A percentile compares a stretch with the other conserved stretches of the same genome.
Evolutionary conservation across 306 rosid species (phyloP).

Genomic region (Lagenaria siceraria): DNA sequence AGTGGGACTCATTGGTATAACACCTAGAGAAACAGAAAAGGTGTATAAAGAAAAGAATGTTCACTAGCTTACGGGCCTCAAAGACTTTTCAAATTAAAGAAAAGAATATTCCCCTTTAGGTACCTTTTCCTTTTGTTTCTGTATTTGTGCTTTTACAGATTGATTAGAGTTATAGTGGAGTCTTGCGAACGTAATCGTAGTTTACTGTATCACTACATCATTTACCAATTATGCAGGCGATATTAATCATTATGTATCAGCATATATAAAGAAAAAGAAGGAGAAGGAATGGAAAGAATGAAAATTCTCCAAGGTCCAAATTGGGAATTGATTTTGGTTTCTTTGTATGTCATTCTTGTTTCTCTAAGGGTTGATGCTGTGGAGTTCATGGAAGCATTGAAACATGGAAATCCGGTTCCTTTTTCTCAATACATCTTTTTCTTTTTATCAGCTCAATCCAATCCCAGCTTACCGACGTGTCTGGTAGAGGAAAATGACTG

Average conservation of each 20-base stretch:
- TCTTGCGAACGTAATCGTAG: not conserved
- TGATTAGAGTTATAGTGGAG: not conserved
- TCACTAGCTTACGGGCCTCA: not conserved
- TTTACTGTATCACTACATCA: not conserved
- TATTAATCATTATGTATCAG: too few species aligned
- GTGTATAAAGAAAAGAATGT: not conserved
- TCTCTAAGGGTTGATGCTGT: constrained; percentile 25
- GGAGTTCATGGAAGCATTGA: constrained; percentile 23
- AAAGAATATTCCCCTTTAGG: not conserved
- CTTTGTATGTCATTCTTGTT: not conserved
- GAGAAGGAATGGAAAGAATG: not conserved
- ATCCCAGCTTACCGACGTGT: constrained; percentile 44
- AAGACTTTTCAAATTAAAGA: not conserved
- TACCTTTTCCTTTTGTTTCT: not conserved
- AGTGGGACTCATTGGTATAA: constrained; percentile 26
- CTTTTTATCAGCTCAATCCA: constrained; percentile 66
- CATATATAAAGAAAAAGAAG: not conserved
- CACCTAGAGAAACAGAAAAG: constrained; percentile 19
- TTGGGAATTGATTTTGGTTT: not conserved
- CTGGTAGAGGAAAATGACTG: constrained; percentile 51
- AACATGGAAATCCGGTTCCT: constrained; percentile 46
- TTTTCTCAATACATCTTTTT: constrained; percentile 38
- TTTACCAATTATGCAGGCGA: not conserved
- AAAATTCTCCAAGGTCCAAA: not conserved
- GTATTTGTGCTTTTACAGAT: not conserved